Evolutionary conservation across 2,329 filamentous ascomycete species (phyloP), one percentile per base, ranked within the genome.

Genomic region (Aspergillus terreus): DNA sequence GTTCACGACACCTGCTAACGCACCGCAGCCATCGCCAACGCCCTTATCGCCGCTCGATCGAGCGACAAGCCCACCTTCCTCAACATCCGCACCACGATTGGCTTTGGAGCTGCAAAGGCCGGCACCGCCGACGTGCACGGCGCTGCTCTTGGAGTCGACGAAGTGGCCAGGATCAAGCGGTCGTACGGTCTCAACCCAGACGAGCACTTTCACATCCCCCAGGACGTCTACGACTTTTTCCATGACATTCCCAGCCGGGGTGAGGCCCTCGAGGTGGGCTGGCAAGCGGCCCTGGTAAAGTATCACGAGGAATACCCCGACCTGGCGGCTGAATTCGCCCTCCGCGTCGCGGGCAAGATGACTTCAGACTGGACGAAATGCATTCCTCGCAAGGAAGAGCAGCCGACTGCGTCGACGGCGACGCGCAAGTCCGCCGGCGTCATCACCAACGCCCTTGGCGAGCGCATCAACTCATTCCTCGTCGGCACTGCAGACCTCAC

Each of bases 41-140:
- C 51, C 25, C 45, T 82, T 27, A 71, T 79, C 10, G 53, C 62
- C 5, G 79, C 79, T 12, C 65, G 71, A 51, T 61, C 59, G 6
- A 72, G 60, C 7, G 69, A 74, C 10, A 78, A 78, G 57, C 81
- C 80, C 1, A 78, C 76, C 0, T 82, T 83, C 56, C 75, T 83
- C 69, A 83, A 83, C 58, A 68, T 82, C 4, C 71, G 71, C 35
- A 82, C 80, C 1, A 64, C 79, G 30, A 82, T 82, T 25, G 79
- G 80, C 0, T 48, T 80, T 1, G 79, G 78, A 3, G 25, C 53
- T 4, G 19, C 12, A 14, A 15, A 27, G 30, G 50, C 50, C 3
- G 53, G 53, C 32, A 52, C 53, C 3, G 47, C 46, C 10, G 45
- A 49, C 11, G 52, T 47, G 4, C 52, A 54, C 30, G 49, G 49